Base-by-base conservation (phyloP, 2,329 filamentous ascomycete species). In the Blumeriella jaapii region DNA sequence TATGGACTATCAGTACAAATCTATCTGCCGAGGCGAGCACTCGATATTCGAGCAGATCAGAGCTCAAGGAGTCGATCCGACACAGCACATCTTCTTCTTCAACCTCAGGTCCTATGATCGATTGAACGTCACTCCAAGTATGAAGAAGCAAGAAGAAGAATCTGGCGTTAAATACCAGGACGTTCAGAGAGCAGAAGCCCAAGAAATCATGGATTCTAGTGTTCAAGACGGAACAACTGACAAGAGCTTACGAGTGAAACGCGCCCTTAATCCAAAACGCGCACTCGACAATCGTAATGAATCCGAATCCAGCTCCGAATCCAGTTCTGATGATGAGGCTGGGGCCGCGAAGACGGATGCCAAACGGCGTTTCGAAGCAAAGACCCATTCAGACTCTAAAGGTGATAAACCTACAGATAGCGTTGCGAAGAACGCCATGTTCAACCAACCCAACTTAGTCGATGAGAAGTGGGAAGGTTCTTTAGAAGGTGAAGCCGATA, bases 1-100 rank as follows among this genome's bases (percentile, higher is more conserved):
- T 52, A 96, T 98, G 53, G 87, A 96, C 56, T 96, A 94, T 54
- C 91, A 96, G 56, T 98, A 91, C 67, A 93, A 93, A 60, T 93
- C 85, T 0, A 93, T 98, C 46, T 84, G 81, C 53, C 79, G 91
- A 28, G 91, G 91, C 5, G 80, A 93, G 45, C 68, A 96, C 55
- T 94, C 85, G 4, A 96, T 98, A 34, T 91, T 82, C 49, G 85
- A 74, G 24, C 78, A 82, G 53, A 75, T 95, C 39, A 65, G 67
- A 38, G 73, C 71, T 5, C 67, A 82, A 43, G 86, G 82, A 1
- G 72, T 91, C 1, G 77, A 95, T 49, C 85, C 87, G 0, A 71
- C 52, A 0, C 53, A 95, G 41, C 72, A 96, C 59, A 77, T 98
- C 19, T 95, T 93, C 60, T 70, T 93, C 53, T 98, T 96, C 68